Evolutionary conservation across 176 grass and related monocot species (phyloP).

Genomic region (Hyparrhenia diplandra): DNA sequence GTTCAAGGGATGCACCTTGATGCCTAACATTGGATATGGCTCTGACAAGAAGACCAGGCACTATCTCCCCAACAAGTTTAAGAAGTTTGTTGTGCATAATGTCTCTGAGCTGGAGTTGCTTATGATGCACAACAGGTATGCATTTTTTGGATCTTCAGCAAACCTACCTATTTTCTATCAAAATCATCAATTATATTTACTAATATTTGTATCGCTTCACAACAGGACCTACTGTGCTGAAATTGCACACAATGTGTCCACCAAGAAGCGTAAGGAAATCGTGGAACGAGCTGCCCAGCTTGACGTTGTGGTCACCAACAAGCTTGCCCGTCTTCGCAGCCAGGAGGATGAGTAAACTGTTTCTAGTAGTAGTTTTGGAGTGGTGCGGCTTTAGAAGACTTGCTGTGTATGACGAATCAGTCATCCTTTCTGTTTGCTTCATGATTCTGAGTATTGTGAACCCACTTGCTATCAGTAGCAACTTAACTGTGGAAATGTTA

Average conservation of each 20-base stretch:
- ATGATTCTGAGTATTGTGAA: background rate
- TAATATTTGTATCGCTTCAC: background rate
- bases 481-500: background rate
- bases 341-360: constrained; percentile 63
- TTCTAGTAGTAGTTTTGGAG: background rate
- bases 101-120: constrained; percentile 66
- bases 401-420: background rate
- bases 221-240: constrained; percentile 66
- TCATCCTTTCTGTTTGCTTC: background rate
- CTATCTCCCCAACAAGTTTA: constrained; percentile 72
- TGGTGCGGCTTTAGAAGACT: background rate
- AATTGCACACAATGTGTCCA: constrained; percentile 60
- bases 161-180: background rate
- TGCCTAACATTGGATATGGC: constrained; percentile 81
- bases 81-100: constrained; percentile 83
- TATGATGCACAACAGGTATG: constrained; percentile 78
- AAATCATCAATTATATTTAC: background rate
- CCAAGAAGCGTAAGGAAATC: constrained; percentile 60
- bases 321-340: constrained; percentile 61
- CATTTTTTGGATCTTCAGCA: background rate
- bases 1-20: constrained; percentile 72
- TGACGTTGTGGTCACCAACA: constrained; percentile 74
- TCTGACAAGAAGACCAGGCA: constrained; percentile 65
- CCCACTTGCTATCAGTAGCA: background rate
- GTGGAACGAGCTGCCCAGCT: constrained; percentile 69